These are phyloP conservation scores for Blastomyces percursus DNA, from an alignment of 2,329 filamentous ascomycete species.

Conservation along the genomic window DNA sequence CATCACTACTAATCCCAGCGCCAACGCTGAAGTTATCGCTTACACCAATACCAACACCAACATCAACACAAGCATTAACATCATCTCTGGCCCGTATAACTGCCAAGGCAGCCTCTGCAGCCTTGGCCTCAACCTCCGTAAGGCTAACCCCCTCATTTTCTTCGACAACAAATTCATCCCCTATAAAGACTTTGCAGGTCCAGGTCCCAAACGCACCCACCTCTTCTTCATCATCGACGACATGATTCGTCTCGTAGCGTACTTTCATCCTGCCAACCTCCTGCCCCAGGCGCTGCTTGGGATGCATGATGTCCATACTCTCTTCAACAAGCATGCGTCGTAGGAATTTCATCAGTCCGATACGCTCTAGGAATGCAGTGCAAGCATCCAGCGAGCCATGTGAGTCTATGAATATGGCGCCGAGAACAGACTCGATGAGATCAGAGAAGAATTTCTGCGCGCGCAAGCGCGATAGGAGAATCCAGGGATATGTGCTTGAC, in stretches of 20 bases:
- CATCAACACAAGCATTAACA: not conserved
- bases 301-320: conserved; percentile 46
- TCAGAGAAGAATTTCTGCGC: conserved; percentile 74
- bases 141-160: conserved; percentile 38
- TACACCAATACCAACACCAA: no score
- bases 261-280: conserved; percentile 45
- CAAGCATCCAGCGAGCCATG: conserved; percentile 51
- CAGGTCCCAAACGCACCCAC: conserved; percentile 12
- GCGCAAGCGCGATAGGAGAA: conserved; percentile 51
- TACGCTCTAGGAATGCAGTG: conserved; percentile 45
- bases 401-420: conserved; percentile 73
- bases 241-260: conserved; percentile 35
- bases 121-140: conserved; percentile 46
- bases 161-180: conserved; percentile 36
- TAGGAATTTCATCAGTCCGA: conserved; percentile 57
- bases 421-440: conserved; percentile 67
- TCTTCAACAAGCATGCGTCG: conserved; percentile 47
- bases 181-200: conserved; percentile 43
- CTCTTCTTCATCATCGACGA: conserved; percentile 7
- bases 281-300: conserved; percentile 57
- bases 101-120: conserved; percentile 44
- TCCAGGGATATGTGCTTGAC: conserved; percentile 62
- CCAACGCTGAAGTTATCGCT: no score
- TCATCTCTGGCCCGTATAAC: conserved; percentile 15
- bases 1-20: no score